A percentile compares a stretch with the other conserved stretches of the same genome.
Evolutionary conservation across 2,329 filamentous ascomycete species (phyloP).

Genomic region (Lasiodiplodia gonubiensis): DNA sequence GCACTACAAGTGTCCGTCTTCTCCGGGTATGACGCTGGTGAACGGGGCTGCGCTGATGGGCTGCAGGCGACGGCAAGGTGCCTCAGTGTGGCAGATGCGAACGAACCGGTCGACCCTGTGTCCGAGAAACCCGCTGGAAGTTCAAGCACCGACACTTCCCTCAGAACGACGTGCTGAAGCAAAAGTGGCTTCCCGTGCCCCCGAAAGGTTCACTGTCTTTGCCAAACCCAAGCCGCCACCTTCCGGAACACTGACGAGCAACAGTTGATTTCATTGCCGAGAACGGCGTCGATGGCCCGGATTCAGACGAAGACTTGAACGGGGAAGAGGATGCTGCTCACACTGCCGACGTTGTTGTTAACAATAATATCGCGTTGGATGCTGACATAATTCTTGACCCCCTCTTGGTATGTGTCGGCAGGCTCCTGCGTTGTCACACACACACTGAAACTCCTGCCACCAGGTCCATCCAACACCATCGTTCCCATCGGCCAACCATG

Average conservation of each 20-base stretch:
- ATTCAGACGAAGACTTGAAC: neutral
- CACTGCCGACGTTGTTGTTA: neutral
- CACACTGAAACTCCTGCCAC: neutral
- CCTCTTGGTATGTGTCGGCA: neutral
- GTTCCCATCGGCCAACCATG: neutral
- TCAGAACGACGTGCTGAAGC: neutral
- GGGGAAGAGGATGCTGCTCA: neutral
- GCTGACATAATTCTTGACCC: constrained; percentile 5
- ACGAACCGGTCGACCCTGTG: constrained; percentile 1
- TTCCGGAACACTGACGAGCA: neutral
- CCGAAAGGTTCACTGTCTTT: neutral
- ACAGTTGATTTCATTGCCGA: constrained; percentile 7
- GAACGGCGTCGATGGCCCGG: neutral
- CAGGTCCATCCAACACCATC: neutral
- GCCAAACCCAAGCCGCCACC: neutral
- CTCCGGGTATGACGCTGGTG: neutral
- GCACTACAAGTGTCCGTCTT: constrained; percentile 11
- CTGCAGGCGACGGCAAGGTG: constrained; percentile 16
- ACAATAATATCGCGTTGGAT: neutral
- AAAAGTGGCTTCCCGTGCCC: constrained; percentile 10
- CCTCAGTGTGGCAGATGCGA: constrained; percentile 20
- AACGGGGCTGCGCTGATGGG: neutral
- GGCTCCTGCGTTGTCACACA: no score
- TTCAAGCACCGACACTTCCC: constrained; percentile 1
- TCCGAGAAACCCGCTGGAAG: constrained; percentile 4